Conservation (phyloP, 2,329 filamentous ascomycete species). For the Furcasterigmium sp. region DNA sequence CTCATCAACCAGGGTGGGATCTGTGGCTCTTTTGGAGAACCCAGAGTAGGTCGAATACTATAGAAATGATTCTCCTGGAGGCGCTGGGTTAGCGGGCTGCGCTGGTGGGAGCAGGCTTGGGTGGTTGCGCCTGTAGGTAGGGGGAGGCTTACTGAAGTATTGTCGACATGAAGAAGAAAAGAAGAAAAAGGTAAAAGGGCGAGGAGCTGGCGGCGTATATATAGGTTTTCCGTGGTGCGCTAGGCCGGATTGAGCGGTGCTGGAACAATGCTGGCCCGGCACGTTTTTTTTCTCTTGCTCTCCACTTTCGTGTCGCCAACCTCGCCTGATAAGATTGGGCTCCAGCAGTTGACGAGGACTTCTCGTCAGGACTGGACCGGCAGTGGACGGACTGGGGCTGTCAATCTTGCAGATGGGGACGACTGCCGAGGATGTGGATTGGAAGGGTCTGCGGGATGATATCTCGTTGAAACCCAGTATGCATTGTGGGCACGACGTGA, state of each 20-base stretch:
- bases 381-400: too few species aligned
- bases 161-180: conserved; percentile 55
- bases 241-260: background rate
- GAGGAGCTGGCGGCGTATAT: conserved; percentile 26
- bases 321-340: too few species aligned
- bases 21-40: conserved; percentile 89
- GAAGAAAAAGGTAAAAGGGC: conserved; percentile 29
- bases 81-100: background rate
- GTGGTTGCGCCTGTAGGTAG: conserved; percentile 19
- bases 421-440: too few species aligned
- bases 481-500: too few species aligned
- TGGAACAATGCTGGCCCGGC: background rate
- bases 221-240: conserved; percentile 24
- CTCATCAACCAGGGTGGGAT: conserved; percentile 95
- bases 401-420: too few species aligned
- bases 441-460: too few species aligned
- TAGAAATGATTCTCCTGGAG: conserved; percentile 89
- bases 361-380: too few species aligned
- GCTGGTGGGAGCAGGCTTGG: conserved; percentile 3
- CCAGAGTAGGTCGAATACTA: conserved; percentile 93
- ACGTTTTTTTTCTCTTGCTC: too few species aligned
- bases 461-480: too few species aligned
- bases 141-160: conserved; percentile 49
- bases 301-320: too few species aligned
- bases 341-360: too few species aligned